Evolutionary conservation across 2,329 filamentous ascomycete species (phyloP).

Genomic region (Aureobasidium melanogenum): DNA sequence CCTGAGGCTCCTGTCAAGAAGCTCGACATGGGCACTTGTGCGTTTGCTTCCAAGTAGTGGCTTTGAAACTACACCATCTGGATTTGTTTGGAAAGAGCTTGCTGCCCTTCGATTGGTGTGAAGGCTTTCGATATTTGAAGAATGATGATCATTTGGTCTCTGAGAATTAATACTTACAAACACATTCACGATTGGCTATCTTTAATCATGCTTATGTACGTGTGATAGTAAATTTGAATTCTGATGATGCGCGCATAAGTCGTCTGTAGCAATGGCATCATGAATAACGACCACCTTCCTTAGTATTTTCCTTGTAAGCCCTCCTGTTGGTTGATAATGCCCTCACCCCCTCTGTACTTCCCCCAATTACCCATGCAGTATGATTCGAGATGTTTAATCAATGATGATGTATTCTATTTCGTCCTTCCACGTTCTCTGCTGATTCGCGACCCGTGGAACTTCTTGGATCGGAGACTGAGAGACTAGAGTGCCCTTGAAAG

Average conservation of each 20-base stretch:
- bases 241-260: neutral
- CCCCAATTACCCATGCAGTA: neutral
- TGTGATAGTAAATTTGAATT: neutral
- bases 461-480: neutral
- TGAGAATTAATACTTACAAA: neutral
- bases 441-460: neutral
- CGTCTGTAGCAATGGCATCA: neutral
- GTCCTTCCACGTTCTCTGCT: neutral
- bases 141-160: too few relatives aligned
- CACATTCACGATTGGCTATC: neutral
- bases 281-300: neutral
- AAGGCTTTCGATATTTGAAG: neutral
- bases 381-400: neutral
- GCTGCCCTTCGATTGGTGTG: neutral
- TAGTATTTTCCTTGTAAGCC: neutral
- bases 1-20: constrained; percentile 54
- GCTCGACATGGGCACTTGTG: constrained; percentile 63
- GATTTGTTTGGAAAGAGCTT: neutral
- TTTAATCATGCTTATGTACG: neutral
- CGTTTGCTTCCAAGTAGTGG: constrained; percentile 41
- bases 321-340: neutral
- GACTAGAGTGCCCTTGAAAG: neutral
- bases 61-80: too few relatives aligned
- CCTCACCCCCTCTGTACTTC: neutral
- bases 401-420: neutral